Base-by-base conservation (phyloP, 371 early-diverging fungal genomes). In the Spraguea lophii region DNA sequence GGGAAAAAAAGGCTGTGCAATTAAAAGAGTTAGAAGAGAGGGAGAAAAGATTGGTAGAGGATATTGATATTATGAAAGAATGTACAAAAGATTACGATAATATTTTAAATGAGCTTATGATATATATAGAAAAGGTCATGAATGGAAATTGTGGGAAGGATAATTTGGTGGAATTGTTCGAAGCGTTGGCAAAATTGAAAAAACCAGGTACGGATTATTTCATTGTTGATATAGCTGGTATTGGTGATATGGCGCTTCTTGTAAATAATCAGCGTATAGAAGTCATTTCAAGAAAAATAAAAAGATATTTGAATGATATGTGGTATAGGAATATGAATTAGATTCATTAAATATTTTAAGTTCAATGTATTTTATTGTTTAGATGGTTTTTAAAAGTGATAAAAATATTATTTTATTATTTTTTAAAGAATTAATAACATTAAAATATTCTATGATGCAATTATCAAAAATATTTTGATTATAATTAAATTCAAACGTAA, bases 1-100 rank as follows among this genome's bases (percentile, higher is more conserved):
- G n/a, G n/a, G n/a, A n/a, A n/a, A n/a, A n/a, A n/a, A n/a, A n/a
- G n/a, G n/a, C n/a, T n/a, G n/a, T n/a, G n/a, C n/a, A n/a, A n/a
- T n/a, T n/a, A n/a, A n/a, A n/a, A n/a, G n/a, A n/a, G n/a, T n/a
- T n/a, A n/a, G n/a, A n/a, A n/a, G n/a, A 51, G 15, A 52, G 52
- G 12, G 36, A 38, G 26, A 54, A 38, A 46, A 46, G 46, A 51
- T 21, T 51, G 22, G 58, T 52, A 35, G 52, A 58, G 0, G 26
- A 20, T 23, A 58, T 39, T 37, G 12, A 40, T 3, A 3, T 3
- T 15, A 39, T 58, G 23, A 41, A 22, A 2, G 19, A 37, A 17
- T 7, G 32, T 15, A 46, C 52, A 34, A 23, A 56, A 21, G 7
- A 7, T 17, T 22, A 34, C 30, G 22, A 21, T 36, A 6, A 7